Evolutionary conservation across 176 grass and related monocot genomes (phyloP).

Genomic region (Phoenix roebelenii): DNA sequence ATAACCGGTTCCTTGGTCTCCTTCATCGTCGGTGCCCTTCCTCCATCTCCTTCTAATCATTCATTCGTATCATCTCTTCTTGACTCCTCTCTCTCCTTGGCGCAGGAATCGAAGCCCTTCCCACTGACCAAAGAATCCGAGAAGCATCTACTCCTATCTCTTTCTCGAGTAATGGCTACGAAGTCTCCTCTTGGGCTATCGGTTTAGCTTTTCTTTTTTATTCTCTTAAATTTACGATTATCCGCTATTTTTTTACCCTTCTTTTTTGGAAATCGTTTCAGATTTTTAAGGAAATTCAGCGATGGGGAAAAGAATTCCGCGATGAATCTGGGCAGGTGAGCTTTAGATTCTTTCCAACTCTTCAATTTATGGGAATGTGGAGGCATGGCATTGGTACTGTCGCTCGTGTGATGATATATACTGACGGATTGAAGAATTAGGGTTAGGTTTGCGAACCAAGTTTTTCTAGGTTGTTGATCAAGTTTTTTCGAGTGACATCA

Average conservation of each 20-base stretch:
- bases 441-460: too few relatives aligned
- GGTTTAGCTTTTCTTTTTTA: neutral
- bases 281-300: slow-evolving; percentile 9
- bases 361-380: neutral
- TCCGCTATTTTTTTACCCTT: neutral
- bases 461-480: too few relatives aligned
- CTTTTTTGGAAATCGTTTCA: neutral
- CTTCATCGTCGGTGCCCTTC: slow-evolving; percentile 28
- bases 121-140: slow-evolving; percentile 35
- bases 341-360: neutral
- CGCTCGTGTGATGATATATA: too few relatives aligned
- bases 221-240: neutral
- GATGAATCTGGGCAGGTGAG: neutral
- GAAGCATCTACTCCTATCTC: slow-evolving; percentile 39
- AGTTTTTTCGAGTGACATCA: too few relatives aligned
- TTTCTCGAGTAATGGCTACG: slow-evolving; percentile 31
- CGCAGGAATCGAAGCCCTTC: slow-evolving; percentile 30
- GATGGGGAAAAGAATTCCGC: neutral
- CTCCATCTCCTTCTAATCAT: neutral
- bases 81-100: slow-evolving; percentile 11
- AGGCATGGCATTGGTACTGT: neutral
- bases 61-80: neutral
- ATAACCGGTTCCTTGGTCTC: slow-evolving; percentile 34
- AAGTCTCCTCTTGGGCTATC: neutral
- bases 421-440: too few relatives aligned